These are phyloP conservation scores for Neonectria coccinea DNA, from an alignment of 2,329 filamentous ascomycete species.

Conservation along the genomic window DNA sequence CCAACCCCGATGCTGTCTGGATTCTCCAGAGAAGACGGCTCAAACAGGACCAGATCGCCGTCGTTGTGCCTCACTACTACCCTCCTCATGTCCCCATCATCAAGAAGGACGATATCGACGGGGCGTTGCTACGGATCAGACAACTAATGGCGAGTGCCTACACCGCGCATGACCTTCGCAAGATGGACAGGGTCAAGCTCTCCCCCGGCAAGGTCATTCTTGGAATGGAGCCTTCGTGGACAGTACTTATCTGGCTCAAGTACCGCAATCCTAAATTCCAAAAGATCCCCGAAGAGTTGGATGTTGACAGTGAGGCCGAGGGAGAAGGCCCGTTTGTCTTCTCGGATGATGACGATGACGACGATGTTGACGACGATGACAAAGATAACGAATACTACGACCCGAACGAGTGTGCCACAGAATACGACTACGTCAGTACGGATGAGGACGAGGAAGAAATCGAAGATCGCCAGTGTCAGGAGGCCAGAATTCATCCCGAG, in stretches of 20 bases:
- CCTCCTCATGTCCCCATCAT: conserved; percentile 12
- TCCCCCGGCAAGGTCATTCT: neutral
- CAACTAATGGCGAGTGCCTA: conserved; percentile 4
- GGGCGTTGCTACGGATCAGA: neutral
- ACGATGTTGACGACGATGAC: neutral
- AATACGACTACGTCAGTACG: neutral
- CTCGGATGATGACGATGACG: neutral
- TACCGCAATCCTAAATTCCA: neutral
- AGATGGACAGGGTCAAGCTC: neutral
- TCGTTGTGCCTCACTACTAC: conserved; percentile 39
- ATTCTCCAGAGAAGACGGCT: conserved; percentile 28
- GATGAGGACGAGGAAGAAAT: neutral
- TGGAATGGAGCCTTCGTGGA: neutral
- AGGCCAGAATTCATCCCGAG: neutral
- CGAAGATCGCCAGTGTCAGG: neutral
- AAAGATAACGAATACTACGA: neutral
- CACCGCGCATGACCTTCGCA: neutral
- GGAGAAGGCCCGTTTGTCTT: too few relatives aligned
- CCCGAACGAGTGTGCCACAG: neutral
- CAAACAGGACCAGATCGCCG: neutral
- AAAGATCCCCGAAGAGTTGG: too few relatives aligned
- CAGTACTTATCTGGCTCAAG: neutral
- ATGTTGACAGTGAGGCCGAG: too few relatives aligned
- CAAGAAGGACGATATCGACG: neutral
- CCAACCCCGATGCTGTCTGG: conserved; percentile 30